A percentile compares a stretch with the other conserved stretches of the same genome.
Evolutionary conservation across 1,284 basidiomycete genomes (phyloP).

Genomic region (Spongispora temasekensis): DNA sequence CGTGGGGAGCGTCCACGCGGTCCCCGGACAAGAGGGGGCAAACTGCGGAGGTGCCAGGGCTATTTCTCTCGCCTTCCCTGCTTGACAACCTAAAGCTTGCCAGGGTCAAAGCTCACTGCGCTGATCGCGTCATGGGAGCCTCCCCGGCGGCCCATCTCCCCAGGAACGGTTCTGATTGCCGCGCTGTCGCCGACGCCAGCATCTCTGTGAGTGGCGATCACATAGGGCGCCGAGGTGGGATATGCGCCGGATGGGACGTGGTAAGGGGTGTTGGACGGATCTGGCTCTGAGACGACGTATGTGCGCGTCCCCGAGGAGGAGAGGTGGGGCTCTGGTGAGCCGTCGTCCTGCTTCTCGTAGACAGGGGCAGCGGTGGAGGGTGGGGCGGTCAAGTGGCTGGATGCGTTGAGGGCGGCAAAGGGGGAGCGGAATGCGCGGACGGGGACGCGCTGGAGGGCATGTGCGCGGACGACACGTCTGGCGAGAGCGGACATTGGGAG

Average conservation of each 20-base stretch:
- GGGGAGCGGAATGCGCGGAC: conserved; percentile 60
- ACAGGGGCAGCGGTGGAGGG: conserved; percentile 30
- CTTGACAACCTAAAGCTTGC: conserved; percentile 45
- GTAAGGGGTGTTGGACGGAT: conserved; percentile 56
- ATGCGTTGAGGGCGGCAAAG: conserved; percentile 48
- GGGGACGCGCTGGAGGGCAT: background rate
- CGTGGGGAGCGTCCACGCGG: background rate
- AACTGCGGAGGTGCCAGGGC: conserved; percentile 1
- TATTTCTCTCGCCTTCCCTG: conserved; percentile 48
- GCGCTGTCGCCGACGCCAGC: conserved; percentile 49
- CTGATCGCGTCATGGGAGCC: conserved; percentile 42
- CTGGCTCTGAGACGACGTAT: conserved; percentile 69
- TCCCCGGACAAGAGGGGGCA: conserved; percentile 3
- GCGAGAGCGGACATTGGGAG: conserved; percentile 19
- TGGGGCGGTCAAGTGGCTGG: conserved; percentile 36
- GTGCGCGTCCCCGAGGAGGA: conserved; percentile 49
- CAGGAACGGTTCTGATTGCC: conserved; percentile 47
- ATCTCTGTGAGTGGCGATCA: conserved; percentile 42
- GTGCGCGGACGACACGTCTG: conserved; percentile 1
- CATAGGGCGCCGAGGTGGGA: conserved; percentile 56
- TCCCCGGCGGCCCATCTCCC: conserved; percentile 45
- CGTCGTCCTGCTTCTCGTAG: conserved; percentile 60
- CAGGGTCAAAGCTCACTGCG: conserved; percentile 34
- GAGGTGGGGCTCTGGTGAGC: conserved; percentile 48
- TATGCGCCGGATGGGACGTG: conserved; percentile 69